Conservation (phyloP, 495 filamentous ascomycete genomes). For the Hyaloscypha finlandica region DNA sequence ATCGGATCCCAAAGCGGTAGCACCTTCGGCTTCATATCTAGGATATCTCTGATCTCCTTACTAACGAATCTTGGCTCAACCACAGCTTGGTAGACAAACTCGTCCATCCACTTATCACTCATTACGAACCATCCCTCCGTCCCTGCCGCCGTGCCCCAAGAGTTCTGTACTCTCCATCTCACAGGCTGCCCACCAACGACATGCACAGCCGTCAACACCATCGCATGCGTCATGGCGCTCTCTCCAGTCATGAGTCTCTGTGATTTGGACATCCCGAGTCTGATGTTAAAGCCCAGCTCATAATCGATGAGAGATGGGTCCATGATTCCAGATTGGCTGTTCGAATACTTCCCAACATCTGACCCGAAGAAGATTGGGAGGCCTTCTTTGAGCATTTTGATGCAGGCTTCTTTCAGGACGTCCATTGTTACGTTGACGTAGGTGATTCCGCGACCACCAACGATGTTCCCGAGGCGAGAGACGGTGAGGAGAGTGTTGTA, state of each 20-base stretch:
- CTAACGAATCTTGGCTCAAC: slow-evolving; percentile 71
- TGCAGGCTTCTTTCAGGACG: slow-evolving; percentile 69
- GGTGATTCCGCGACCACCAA: slow-evolving; percentile 66
- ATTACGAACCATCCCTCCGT: slow-evolving; percentile 84
- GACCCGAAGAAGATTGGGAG: slow-evolving; percentile 85
- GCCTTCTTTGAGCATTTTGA: slow-evolving; percentile 73
- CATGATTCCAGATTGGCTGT: slow-evolving; percentile 68
- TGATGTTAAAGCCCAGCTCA: slow-evolving; percentile 75
- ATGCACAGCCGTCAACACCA: slow-evolving; percentile 87
- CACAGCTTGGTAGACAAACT: slow-evolving; percentile 88
- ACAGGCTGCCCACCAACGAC: slow-evolving; percentile 62
- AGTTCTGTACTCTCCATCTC: slow-evolving; percentile 85
- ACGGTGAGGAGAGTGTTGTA: slow-evolving; percentile 73
- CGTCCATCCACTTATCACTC: slow-evolving; percentile 83
- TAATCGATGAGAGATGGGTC: slow-evolving; percentile 73
- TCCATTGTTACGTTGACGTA: slow-evolving; percentile 83
- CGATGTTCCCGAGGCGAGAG: slow-evolving; percentile 74
- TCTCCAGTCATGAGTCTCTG: slow-evolving; percentile 70
- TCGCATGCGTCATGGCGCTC: slow-evolving; percentile 83
- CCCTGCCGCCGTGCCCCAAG: slow-evolving; percentile 69
- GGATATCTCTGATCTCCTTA: slow-evolving; percentile 65
- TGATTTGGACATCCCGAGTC: slow-evolving; percentile 71
- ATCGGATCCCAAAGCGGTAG: slow-evolving; percentile 87
- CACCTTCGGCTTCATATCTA: slow-evolving; percentile 67
- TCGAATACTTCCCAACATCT: slow-evolving; percentile 81